Evolutionary conservation across 805 yeast genomes (phyloP).

Genomic region (Kurtzmaniella cleridarum): DNA sequence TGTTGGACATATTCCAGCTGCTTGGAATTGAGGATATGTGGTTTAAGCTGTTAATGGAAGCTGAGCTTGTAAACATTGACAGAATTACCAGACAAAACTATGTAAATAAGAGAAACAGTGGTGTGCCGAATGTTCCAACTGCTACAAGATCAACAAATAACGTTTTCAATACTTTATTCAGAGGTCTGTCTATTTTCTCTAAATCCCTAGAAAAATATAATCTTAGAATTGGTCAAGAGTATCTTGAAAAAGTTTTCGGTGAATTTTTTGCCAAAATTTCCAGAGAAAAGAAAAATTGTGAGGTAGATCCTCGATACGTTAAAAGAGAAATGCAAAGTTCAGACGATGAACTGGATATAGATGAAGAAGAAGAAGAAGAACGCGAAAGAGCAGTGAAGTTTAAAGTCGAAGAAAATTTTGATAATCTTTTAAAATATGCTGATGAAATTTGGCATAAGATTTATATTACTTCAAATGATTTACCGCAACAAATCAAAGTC

Average conservation of each 20-base stretch:
- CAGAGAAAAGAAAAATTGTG: slow-evolving; percentile 53
- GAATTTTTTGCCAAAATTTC: slow-evolving; percentile 54
- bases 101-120: slow-evolving; percentile 19
- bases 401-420: slow-evolving; percentile 43
- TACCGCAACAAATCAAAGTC: slow-evolving; percentile 62
- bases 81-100: slow-evolving; percentile 39
- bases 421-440: slow-evolving; percentile 45
- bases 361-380: slow-evolving; percentile 23
- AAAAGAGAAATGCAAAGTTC: slow-evolving; percentile 18
- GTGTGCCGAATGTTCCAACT: slow-evolving; percentile 2
- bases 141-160: slow-evolving; percentile 20
- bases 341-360: slow-evolving; percentile 17
- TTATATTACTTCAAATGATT: slow-evolving; percentile 60
- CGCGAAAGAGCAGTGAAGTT: slow-evolving; percentile 24
- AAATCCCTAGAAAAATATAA: slow-evolving; percentile 76
- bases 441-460: slow-evolving; percentile 64
- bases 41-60: slow-evolving; percentile 64
- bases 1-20: slow-evolving; percentile 72
- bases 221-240: slow-evolving; percentile 72
- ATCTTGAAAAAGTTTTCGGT: slow-evolving; percentile 68
- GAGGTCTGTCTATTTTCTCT: slow-evolving; percentile 82
- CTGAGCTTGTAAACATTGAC: slow-evolving; percentile 53
- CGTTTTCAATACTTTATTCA: slow-evolving; percentile 45
- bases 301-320: slow-evolving; percentile 71
- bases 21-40: slow-evolving; percentile 64